These are phyloP conservation scores for Boletus edulis DNA, from an alignment of 768 basidiomycete genomes.

Conservation along the genomic window DNA sequence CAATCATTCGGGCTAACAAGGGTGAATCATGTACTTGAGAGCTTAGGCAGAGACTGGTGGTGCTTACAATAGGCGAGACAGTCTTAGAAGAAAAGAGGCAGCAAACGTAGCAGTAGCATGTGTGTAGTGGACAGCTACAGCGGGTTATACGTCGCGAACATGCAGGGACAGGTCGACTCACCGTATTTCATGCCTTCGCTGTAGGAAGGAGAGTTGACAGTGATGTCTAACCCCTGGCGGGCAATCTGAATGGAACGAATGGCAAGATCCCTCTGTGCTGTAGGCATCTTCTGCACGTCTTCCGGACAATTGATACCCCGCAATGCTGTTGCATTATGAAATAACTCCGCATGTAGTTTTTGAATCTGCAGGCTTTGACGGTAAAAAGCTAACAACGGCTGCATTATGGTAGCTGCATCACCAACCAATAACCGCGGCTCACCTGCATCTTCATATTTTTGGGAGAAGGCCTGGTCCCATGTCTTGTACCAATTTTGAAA, in stretches of 20 bases:
- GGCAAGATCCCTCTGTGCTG: conserved; percentile 74
- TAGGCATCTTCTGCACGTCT: conserved; percentile 82
- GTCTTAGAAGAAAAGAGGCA: conserved; percentile 83
- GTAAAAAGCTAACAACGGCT: conserved; percentile 64
- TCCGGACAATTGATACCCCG: conserved; percentile 82
- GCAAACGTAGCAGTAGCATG: conserved; percentile 94
- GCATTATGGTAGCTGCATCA: conserved; percentile 2
- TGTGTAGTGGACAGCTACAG: conserved; percentile 79
- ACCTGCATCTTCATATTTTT: conserved; percentile 83
- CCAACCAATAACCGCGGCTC: conserved; percentile 20
- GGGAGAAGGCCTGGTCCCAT: conserved; percentile 79
- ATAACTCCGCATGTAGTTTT: conserved; percentile 81
- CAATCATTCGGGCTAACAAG: conserved; percentile 76
- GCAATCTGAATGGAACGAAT: conserved; percentile 83
- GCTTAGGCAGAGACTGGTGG: background rate
- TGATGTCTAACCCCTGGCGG: conserved; percentile 77
- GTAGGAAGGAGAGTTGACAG: conserved; percentile 79
- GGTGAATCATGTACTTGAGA: background rate
- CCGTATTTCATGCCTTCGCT: conserved; percentile 92
- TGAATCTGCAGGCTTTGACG: conserved; percentile 87
- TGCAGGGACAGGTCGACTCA: conserved; percentile 32
- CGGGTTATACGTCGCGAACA: conserved; percentile 3
- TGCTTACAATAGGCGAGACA: conserved; percentile 83
- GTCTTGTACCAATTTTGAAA: conserved; percentile 80
- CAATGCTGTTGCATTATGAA: conserved; percentile 80